Conservation (phyloP, 1,284 basidiomycete species). For the Malassezia restricta region DNA sequence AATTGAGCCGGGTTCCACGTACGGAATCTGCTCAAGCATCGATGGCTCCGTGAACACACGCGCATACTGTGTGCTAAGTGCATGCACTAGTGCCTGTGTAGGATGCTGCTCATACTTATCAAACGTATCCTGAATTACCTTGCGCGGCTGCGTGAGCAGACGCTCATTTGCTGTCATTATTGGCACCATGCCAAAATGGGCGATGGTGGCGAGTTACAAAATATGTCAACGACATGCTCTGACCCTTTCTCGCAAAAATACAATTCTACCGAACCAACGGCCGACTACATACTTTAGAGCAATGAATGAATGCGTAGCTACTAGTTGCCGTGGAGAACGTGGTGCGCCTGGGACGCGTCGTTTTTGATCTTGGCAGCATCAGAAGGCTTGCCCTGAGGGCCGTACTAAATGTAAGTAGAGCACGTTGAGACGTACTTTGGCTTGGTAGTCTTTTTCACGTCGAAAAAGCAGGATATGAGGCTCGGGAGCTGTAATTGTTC, state of each 20-base stretch:
- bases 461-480: conserved; percentile 49
- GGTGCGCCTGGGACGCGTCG: not conserved
- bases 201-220: no score
- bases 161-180: not conserved
- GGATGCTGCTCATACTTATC: not conserved
- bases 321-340: not conserved
- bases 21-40: conserved; percentile 4
- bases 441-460: conserved; percentile 48
- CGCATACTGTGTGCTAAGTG: not conserved
- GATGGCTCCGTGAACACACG: not conserved
- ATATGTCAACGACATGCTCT: no score
- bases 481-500: conserved; percentile 48
- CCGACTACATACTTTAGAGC: no score
- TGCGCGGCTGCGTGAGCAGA: conserved; percentile 5
- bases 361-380: conserved; percentile 15
- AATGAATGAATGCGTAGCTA: no score
- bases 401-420: conserved; percentile 3
- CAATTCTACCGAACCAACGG: no score
- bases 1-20: not conserved
- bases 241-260: no score
- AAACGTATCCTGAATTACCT: not conserved
- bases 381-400: conserved; percentile 15
- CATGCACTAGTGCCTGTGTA: not conserved
- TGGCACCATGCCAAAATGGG: conserved; percentile 5
- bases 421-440: conserved; percentile 23